Evolutionary conservation across 2,329 filamentous ascomycete species (phyloP).

Genomic region (Pseudocercospora eumusae): DNA sequence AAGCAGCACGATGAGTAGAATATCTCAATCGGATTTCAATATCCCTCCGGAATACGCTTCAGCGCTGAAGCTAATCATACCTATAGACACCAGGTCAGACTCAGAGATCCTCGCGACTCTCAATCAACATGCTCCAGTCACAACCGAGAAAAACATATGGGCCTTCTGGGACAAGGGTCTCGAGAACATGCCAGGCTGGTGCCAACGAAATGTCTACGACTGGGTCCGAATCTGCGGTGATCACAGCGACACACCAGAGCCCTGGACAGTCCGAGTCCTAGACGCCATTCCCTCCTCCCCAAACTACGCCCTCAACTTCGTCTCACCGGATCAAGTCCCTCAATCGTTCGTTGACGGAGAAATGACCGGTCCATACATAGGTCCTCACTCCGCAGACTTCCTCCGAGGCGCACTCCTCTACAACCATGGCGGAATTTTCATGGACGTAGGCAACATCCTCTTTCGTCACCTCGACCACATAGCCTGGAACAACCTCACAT

Average conservation of each 20-base stretch:
- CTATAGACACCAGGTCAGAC: conserved; percentile 12
- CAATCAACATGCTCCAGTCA: conserved; percentile 31
- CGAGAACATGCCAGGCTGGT: conserved; percentile 41
- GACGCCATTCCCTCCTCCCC: conserved; percentile 43
- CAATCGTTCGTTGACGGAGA: conserved; percentile 47
- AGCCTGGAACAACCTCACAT: conserved; percentile 44
- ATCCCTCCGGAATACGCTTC: conserved; percentile 8
- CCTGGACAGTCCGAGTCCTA: conserved; percentile 48
- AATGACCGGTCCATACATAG: conserved; percentile 50
- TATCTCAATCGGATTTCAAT: not conserved
- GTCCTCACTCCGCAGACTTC: conserved; percentile 52
- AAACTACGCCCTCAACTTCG: conserved; percentile 45
- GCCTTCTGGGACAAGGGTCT: conserved; percentile 46
- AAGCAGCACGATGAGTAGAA: not conserved
- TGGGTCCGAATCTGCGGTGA: conserved; percentile 44
- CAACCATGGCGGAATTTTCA: conserved; percentile 45
- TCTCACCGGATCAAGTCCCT: conserved; percentile 40
- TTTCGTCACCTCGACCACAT: conserved; percentile 43
- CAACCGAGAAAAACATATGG: conserved; percentile 48
- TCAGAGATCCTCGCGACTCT: conserved; percentile 14
- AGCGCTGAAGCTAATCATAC: not conserved
- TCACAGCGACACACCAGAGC: conserved; percentile 24
- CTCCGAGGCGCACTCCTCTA: conserved; percentile 48
- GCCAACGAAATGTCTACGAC: conserved; percentile 44
- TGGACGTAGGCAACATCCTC: conserved; percentile 48